A percentile compares a stretch with the other conserved stretches of the same genome.
Conservation (phyloP, 1,139 yeast species). For the Diutina mesorugosa region DNA sequence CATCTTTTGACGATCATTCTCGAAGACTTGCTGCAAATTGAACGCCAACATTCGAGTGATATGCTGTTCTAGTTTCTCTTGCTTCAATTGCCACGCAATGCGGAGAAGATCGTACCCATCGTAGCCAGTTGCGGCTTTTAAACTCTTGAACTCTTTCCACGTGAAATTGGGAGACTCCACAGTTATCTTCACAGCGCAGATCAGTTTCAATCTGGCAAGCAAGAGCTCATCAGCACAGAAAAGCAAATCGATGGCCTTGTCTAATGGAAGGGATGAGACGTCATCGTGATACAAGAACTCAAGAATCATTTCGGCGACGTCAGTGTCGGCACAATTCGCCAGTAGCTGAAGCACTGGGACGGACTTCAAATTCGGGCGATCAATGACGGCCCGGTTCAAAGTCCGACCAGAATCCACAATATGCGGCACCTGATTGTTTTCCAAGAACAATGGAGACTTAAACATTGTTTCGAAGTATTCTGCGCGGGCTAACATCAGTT, state of each 20-base stretch:
- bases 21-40: conserved; percentile 25
- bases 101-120: conserved; percentile 44
- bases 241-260: conserved; percentile 40
- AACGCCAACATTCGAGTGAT: conserved; percentile 48
- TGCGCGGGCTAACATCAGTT: conserved; percentile 45
- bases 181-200: conserved; percentile 51
- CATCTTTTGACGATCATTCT: conserved; percentile 6
- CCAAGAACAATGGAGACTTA: conserved; percentile 26
- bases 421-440: conserved; percentile 5
- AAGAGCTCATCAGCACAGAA: conserved; percentile 50
- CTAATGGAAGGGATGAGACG: conserved; percentile 32
- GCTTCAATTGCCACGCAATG: conserved; percentile 55
- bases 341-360: conserved; percentile 20
- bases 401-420: conserved; percentile 2
- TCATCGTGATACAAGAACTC: conserved; percentile 51
- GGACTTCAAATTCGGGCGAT: conserved; percentile 12
- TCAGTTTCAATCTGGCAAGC: conserved; percentile 48
- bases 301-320: conserved; percentile 41
- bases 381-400: conserved; percentile 9
- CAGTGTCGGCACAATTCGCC: conserved; percentile 13
- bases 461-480: conserved; percentile 60
- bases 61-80: conserved; percentile 53
- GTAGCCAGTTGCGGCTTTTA: conserved; percentile 14
- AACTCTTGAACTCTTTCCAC: conserved; percentile 10
- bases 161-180: conserved; percentile 16